phyloP scores from a whole-genome alignment of 2,329 filamentous ascomycete genomes.

The Calonectria crousiana region DNA sequence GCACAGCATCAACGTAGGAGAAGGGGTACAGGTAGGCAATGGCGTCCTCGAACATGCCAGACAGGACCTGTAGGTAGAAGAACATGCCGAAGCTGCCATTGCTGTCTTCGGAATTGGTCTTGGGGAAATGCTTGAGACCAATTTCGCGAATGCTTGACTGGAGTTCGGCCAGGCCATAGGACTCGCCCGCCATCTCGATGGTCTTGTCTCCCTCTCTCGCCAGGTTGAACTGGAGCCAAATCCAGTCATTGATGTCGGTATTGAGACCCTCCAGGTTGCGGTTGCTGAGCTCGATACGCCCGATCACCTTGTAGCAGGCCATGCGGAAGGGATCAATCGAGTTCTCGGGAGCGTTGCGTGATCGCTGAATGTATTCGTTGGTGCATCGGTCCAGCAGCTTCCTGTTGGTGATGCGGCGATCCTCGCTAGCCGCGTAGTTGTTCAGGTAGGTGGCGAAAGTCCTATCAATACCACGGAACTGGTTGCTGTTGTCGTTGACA shows the following conservation, averaged over 20 bases:
- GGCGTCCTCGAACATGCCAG: conserved; percentile 94
- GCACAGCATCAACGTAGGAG: conserved; percentile 92
- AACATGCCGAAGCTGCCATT: conserved; percentile 88
- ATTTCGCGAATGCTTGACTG: conserved; percentile 88
- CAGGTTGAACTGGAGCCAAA: conserved; percentile 79
- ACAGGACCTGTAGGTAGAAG: conserved; percentile 91
- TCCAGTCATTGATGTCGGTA: conserved; percentile 77
- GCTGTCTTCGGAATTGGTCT: conserved; percentile 79
- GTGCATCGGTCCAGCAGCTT: conserved; percentile 89
- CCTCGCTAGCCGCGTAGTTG: conserved; percentile 81
- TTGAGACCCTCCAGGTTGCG: conserved; percentile 73
- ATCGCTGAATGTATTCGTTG: conserved; percentile 88
- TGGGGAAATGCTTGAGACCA: conserved; percentile 90
- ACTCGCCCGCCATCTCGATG: conserved; percentile 74
- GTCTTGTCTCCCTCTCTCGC: conserved; percentile 74
- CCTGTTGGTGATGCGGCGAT: conserved; percentile 78
- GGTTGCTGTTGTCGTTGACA: conserved; percentile 80
- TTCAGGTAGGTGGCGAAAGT: conserved; percentile 91
- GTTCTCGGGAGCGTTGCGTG: conserved; percentile 85
- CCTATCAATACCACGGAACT: conserved; percentile 91
- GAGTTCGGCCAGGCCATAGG: conserved; percentile 75
- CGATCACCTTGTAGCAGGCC: conserved; percentile 98
- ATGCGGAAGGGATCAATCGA: conserved; percentile 94
- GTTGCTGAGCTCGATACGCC: conserved; percentile 77
- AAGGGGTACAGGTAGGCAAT: conserved; percentile 92